Base-by-base conservation (phyloP, 306 rosid species). In the Phaseolus lunatus region DNA sequence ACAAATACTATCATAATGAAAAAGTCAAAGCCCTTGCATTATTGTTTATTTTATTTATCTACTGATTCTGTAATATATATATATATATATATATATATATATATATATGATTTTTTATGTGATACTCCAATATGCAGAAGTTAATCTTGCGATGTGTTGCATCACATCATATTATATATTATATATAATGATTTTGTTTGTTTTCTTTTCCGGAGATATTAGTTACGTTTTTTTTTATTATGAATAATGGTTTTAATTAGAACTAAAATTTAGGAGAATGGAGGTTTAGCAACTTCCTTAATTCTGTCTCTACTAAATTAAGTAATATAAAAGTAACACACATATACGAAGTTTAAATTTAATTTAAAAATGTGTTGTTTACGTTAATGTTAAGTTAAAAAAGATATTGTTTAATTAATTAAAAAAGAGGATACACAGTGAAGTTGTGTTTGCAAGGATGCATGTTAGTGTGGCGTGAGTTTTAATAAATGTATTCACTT, bases 11-110 rank as follows among this genome's bases (percentile, higher is more conserved):
- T 81, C 20, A 48, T 49, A 39, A 47, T 29, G 5, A 0, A 14
- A 69, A 81, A 63, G 85, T 81, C 85, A 81, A 70, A 76, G 67
- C 24, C 52, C 26, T 3, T 48, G 26, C 39, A 49, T 58, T 69
- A 69, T 81, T 75, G 49, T 18, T 61, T 7, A 39, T 63, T 16
- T 48, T 47, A 61, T 58, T 13, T 3, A 16, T 7, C 48, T 3
- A 27, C 27, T 57, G 54, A 45, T 45, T 74, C 19, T 41, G n/a
- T 63, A n/a, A 2, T 43, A 15, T 59, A 44, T 74, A 4, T n/a
- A n/a, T n/a, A n/a, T n/a, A n/a, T n/a, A n/a, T n/a, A n/a, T n/a
- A n/a, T n/a, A n/a, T n/a, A n/a, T n/a, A n/a, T n/a, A n/a, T n/a
- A n/a, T n/a, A n/a, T n/a, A n/a, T n/a, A n/a, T n/a, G n/a, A 2